phyloP scores from a whole-genome alignment of 1,139 yeast genomes.

The Yamadazyma sp. region DNA sequence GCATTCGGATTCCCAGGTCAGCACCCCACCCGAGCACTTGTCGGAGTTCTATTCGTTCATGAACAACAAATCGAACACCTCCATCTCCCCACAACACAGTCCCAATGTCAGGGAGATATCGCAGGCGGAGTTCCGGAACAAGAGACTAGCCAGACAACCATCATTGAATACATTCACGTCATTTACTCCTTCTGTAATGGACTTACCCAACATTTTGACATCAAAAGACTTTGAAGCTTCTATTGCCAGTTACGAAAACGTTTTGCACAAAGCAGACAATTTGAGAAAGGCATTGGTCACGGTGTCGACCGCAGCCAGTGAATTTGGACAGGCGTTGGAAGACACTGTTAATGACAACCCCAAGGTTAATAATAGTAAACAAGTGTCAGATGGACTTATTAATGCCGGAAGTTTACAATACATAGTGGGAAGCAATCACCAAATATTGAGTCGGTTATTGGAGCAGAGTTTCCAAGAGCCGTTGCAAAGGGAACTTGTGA shows the following conservation, averaged over 20 bases:
- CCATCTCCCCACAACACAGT: constrained; percentile 15
- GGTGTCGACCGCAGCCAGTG: constrained; percentile 65
- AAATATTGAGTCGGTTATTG: constrained; percentile 61
- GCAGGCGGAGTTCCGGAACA: constrained; percentile 7
- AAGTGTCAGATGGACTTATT: constrained; percentile 63
- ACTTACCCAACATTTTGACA: constrained; percentile 60
- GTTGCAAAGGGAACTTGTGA: constrained; percentile 40
- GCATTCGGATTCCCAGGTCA: neutral
- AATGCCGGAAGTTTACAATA: constrained; percentile 80
- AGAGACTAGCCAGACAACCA: constrained; percentile 24
- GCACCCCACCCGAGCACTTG: constrained; percentile 44
- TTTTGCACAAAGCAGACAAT: constrained; percentile 51
- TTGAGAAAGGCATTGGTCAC: constrained; percentile 51
- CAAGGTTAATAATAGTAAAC: constrained; percentile 63
- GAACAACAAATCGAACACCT: constrained; percentile 24
- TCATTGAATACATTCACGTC: constrained; percentile 40
- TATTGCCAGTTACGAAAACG: constrained; percentile 43
- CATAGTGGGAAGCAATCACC: constrained; percentile 75
- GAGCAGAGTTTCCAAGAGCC: constrained; percentile 57
- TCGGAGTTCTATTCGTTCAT: constrained; percentile 55
- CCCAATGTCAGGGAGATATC: constrained; percentile 12
- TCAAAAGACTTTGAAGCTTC: constrained; percentile 56
- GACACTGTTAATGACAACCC: constrained; percentile 51
- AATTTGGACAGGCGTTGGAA: constrained; percentile 73
- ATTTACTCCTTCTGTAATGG: constrained; percentile 52